Evolutionary conservation across 768 basidiomycete genomes (phyloP).

Genomic region (Tulasnella sp.): DNA sequence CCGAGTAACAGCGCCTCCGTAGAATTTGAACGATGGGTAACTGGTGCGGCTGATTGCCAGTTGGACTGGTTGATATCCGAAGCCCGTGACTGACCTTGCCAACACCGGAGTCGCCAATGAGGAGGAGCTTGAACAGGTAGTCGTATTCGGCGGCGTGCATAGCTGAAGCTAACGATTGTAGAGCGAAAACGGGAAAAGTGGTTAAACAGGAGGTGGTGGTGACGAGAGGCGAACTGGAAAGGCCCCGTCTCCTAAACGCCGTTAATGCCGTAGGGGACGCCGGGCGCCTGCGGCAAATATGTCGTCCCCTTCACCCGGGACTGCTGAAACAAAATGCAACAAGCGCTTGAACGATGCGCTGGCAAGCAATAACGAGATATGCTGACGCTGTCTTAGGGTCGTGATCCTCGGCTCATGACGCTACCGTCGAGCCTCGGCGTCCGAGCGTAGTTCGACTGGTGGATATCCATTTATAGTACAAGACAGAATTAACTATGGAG

Average conservation of each 20-base stretch:
- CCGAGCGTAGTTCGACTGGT: background rate
- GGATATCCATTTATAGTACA: slow-evolving; percentile 2
- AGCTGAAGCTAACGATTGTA: background rate
- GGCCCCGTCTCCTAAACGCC: slow-evolving; percentile 12
- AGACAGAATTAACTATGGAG: slow-evolving; percentile 1
- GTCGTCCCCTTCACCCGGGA: background rate
- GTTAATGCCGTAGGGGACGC: background rate
- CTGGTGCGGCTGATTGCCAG: background rate
- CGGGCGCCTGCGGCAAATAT: slow-evolving; percentile 16
- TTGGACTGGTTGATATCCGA: slow-evolving; percentile 37
- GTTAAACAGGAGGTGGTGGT: slow-evolving; percentile 14
- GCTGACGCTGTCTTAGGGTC: too few relatives aligned
- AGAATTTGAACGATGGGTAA: background rate
- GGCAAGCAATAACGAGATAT: too few relatives aligned
- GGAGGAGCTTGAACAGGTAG: slow-evolving; percentile 93
- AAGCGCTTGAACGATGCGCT: background rate
- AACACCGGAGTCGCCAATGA: slow-evolving; percentile 95
- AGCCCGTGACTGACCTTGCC: slow-evolving; percentile 64
- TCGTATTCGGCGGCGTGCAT: slow-evolving; percentile 96
- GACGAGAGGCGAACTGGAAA: slow-evolving; percentile 15
- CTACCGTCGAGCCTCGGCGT: background rate
- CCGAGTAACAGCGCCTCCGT: background rate
- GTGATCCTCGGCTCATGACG: background rate
- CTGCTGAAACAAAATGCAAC: background rate
- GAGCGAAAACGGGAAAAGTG: background rate